Evolutionary conservation across 306 rosid species (phyloP), one percentile per base, ranked within the genome.

Genomic region (Comarum palustre): DNA sequence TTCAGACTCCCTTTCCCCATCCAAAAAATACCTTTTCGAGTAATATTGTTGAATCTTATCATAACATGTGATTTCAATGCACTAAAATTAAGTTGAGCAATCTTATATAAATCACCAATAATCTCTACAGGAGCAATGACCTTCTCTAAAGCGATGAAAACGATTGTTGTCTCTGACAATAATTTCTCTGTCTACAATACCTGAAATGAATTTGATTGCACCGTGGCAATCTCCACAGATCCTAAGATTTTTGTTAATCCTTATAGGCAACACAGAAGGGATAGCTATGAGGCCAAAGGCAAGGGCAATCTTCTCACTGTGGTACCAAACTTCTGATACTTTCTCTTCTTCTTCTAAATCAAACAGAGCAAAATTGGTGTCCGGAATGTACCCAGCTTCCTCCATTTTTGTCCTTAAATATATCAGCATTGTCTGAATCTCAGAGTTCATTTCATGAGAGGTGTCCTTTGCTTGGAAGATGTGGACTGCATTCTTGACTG

Each of bases 401-500:
- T 79, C 75, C 94, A 89, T 85, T 80, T 74, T 79, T 80, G 68
- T 66, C 74, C 83, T 84, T 20, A 90, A 80, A 76, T 87, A 71
- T 22, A 73, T 71, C 45, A 93, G 81, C 93, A 86, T 84, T 71
- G 79, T 83, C 79, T 86, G 97, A 84, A 93, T 89, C 76, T 86
- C 96, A 13, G 73, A 64, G 81, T 86, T 84, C 80, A 78, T 81
- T 73, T 89, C 88, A 68, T 90, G 96, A 63, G 84, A 84, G 32
- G 68, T 79, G 76, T 93, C 90, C 77, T 93, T 93, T 29, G 96
- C 96, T 78, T 85, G 93, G 82, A 93, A 93, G 57, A 85, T 55
- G 62, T 89, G 96, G 71, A 89, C 66, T 38, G 70, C 67, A 52
- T 91, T 91, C 86, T 91, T 84, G 6, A 87, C 85, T 1, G 83